Conservation (phyloP, 352 stramenopile species). For the Phytophthora podocarpi region DNA sequence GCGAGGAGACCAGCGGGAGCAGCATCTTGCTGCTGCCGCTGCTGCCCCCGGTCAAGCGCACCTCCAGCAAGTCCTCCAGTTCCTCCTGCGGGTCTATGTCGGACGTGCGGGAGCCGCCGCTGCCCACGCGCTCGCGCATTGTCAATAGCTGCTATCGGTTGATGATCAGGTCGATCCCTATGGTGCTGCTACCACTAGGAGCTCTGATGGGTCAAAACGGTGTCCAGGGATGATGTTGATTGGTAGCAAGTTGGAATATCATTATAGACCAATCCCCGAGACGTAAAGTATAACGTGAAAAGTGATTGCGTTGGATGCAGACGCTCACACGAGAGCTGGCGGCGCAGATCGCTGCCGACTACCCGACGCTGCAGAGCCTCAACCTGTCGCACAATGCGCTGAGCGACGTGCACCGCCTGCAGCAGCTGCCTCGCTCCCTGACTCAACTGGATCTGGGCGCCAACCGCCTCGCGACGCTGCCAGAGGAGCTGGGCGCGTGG, state of each 20-base stretch:
- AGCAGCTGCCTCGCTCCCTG: conserved; percentile 52
- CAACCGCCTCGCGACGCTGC: conserved; percentile 53
- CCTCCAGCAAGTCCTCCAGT: conserved; percentile 19
- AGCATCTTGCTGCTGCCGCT: conserved; percentile 31
- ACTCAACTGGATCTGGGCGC: conserved; percentile 62
- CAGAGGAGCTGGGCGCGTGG: conserved; percentile 40
- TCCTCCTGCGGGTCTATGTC: conserved; percentile 19
- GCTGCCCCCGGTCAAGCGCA: conserved; percentile 10
- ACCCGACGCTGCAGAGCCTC: conserved; percentile 65
- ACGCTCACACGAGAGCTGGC: conserved; percentile 68
- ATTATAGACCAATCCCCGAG: too few species aligned
- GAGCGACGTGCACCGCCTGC: conserved; percentile 49
- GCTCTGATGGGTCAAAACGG: conserved; percentile 1
- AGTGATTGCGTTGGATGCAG: too few species aligned
- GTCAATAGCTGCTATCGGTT: background rate
- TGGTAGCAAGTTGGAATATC: too few species aligned
- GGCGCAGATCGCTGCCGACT: conserved; percentile 60
- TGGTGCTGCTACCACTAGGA: background rate
- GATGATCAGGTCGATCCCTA: background rate
- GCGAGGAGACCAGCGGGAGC: conserved; percentile 26
- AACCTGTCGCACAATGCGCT: conserved; percentile 69
- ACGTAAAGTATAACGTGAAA: too few species aligned
- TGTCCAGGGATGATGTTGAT: too few species aligned
- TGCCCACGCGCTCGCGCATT: conserved; percentile 36
- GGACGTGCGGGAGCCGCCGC: conserved; percentile 25